These are phyloP conservation scores for Fusarium caatingaense DNA, from an alignment of 2,329 filamentous ascomycete species.

Conservation along the genomic window DNA sequence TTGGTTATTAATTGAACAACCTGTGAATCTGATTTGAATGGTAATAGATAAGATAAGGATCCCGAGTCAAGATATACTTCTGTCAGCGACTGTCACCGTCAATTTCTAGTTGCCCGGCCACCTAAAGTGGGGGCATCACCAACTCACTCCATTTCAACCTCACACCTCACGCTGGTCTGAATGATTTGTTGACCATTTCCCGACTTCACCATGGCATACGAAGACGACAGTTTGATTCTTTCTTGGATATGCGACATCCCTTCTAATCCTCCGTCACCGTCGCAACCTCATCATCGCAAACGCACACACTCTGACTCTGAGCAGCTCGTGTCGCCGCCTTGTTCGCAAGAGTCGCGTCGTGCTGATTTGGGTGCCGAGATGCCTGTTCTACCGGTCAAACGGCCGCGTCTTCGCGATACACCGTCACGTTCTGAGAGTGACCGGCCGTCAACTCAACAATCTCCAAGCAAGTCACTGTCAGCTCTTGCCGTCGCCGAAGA, in stretches of 20 bases:
- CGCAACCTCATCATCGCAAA: neutral
- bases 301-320: neutral
- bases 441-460: neutral
- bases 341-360: neutral
- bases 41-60: neutral
- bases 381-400: neutral
- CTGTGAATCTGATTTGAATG: neutral
- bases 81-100: neutral
- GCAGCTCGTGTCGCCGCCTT: neutral
- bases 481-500: neutral
- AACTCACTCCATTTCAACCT: neutral
- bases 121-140: neutral
- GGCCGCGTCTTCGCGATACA: too few relatives aligned
- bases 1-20: neutral
- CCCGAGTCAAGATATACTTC: fast-evolving
- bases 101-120: neutral
- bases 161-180: neutral
- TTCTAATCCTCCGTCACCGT: neutral
- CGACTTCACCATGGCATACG: neutral
- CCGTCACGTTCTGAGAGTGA: neutral
- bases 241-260: neutral
- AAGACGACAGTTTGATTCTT: neutral
- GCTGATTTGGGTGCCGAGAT: neutral
- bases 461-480: neutral
- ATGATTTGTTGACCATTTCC: too few relatives aligned